Evolutionary conservation across 768 basidiomycete genomes (phyloP), one percentile per base, ranked within the genome.

Genomic region (Podaxis rugospora): DNA sequence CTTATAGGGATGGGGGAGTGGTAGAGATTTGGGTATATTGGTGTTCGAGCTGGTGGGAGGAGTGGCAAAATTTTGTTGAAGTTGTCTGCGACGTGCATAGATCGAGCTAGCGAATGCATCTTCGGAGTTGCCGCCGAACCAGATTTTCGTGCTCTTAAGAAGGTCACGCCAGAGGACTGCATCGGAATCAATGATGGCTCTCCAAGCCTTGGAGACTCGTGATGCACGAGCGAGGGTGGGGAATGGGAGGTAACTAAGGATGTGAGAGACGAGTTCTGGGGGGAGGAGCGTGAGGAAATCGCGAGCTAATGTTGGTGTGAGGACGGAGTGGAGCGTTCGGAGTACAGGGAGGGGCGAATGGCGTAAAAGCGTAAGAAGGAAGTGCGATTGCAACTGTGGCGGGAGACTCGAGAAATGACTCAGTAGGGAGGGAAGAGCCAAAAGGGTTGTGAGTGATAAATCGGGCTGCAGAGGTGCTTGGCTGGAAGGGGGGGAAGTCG

Each of bases 231-330:
- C 89, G 39, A 98, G 84, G 11, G 91, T 85, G 2, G 86, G 79
- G 65, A 89, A 90, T 3, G 93, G 89, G 36, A 98, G 86, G 71
- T 83, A 93, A 66, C 87, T 87, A 64, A 98, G 83, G 64, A 98
- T 83, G 64, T 92, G 89, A 0, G 95, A 91, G 54, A 93, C 89
- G 39, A 99, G 85, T 68, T 99, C 96, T 36, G 92, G 88, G 4
- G 97, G 97, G 9, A 98, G 84, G 40, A 93, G 83, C 1, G 90
- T 88, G 65, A 98, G 83, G 72, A 98, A 99, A 74, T 99, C 97
- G 66, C 95, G 90, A 21, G 94, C 93, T 28, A 98, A 80, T 2
- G 93, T 94, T 25, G 91, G 93, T 0, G 90, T 88, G 66, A 98
- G 80, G 66, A 98, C 90, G 37, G 89, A 87, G 68, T 95, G 89